Evolutionary conservation across 1,284 basidiomycete species (phyloP).

Genomic region (Cystobasidium pallidum): DNA sequence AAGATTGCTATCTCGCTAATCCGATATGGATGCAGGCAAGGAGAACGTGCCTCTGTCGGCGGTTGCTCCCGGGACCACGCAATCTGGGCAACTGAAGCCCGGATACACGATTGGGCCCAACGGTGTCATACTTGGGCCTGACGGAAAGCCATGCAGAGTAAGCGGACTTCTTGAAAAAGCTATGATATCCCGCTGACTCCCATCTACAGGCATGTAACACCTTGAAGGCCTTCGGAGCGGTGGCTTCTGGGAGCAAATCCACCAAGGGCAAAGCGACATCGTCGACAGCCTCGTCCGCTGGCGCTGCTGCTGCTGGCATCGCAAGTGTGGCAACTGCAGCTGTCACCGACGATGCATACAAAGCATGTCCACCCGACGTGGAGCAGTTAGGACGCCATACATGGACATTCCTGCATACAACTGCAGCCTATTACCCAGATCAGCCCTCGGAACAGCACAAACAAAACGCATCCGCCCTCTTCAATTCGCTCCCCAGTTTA

Average conservation of each 20-base stretch:
- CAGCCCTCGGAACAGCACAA: slow-evolving; percentile 71
- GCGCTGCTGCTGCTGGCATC: slow-evolving; percentile 56
- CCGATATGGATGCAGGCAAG: slow-evolving; percentile 25
- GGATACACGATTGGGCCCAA: slow-evolving; percentile 46
- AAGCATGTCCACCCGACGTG: slow-evolving; percentile 81
- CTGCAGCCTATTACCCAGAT: slow-evolving; percentile 90
- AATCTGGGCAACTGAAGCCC: slow-evolving; percentile 5
- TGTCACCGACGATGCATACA: slow-evolving; percentile 60
- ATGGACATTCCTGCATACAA: slow-evolving; percentile 93
- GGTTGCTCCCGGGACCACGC: background rate
- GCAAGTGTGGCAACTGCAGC: slow-evolving; percentile 41
- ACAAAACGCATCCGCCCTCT: slow-evolving; percentile 75
- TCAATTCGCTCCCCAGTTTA: slow-evolving; percentile 73
- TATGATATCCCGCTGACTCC: slow-evolving; percentile 45
- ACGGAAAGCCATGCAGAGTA: slow-evolving; percentile 91
- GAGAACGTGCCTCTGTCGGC: slow-evolving; percentile 17
- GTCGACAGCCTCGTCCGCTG: slow-evolving; percentile 58
- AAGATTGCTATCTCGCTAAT: no score
- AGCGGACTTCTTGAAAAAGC: slow-evolving; percentile 61
- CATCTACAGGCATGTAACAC: slow-evolving; percentile 46
- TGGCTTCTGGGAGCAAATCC: slow-evolving; percentile 33
- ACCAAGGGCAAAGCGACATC: slow-evolving; percentile 54
- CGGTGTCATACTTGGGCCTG: slow-evolving; percentile 81
- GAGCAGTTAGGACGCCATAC: slow-evolving; percentile 84
- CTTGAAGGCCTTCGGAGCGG: slow-evolving; percentile 44